Evolutionary conservation across 371 early-diverging fungal genomes (phyloP).

Genomic region (Choanephora cucurbitarum): DNA sequence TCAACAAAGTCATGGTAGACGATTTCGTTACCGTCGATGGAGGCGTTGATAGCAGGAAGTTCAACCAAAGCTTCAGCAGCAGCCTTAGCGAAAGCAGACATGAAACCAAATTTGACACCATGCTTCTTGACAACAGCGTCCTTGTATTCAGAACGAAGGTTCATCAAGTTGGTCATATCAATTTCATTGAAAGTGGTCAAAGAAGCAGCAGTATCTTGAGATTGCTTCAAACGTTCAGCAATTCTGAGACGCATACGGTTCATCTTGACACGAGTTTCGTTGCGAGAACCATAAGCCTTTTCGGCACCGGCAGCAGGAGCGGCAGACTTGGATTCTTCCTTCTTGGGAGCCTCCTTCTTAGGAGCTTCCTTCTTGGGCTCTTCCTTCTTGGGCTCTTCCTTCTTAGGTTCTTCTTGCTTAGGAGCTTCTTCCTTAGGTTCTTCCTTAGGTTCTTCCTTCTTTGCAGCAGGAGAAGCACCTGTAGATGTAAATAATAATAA

Average conservation of each 20-base stretch:
- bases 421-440: slow-evolving; percentile 43
- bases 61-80: slow-evolving; percentile 79
- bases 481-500: too few species aligned
- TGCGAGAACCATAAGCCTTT: slow-evolving; percentile 49
- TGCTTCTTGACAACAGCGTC: slow-evolving; percentile 93
- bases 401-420: slow-evolving; percentile 38
- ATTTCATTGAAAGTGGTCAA: slow-evolving; percentile 98
- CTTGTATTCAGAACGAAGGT: slow-evolving; percentile 90
- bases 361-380: slow-evolving; percentile 46
- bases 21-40: slow-evolving; percentile 85
- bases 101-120: slow-evolving; percentile 96
- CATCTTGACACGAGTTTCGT: slow-evolving; percentile 88
- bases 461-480: slow-evolving; percentile 43
- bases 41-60: slow-evolving; percentile 93
- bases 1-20: slow-evolving; percentile 95
- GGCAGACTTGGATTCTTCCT: slow-evolving; percentile 44
- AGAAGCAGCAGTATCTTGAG: slow-evolving; percentile 95
- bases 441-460: slow-evolving; percentile 49
- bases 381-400: slow-evolving; percentile 45
- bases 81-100: slow-evolving; percentile 97
- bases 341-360: slow-evolving; percentile 38
- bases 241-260: slow-evolving; percentile 96
- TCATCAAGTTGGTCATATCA: slow-evolving; percentile 94
- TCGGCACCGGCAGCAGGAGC: slow-evolving; percentile 22
- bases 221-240: slow-evolving; percentile 93